Percentiles rank a stretch among this genome's conserved stretches.
These are phyloP conservation scores for Coemansia sp. DNA, from an alignment of 192 early-diverging fungal species.

Conservation along the genomic window DNA sequence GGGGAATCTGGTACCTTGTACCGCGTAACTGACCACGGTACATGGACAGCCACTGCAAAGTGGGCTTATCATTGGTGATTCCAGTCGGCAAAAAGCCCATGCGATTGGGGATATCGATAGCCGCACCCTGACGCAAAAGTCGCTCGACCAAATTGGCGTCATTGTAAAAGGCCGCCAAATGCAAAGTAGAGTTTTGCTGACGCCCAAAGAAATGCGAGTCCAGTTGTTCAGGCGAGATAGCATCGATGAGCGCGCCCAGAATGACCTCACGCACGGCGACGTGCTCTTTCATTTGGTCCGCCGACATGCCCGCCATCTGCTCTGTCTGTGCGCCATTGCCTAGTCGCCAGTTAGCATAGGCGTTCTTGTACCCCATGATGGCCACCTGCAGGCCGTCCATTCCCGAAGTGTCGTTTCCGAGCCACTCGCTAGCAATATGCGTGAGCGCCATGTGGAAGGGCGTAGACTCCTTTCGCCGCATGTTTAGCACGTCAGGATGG, in stretches of 20 bases:
- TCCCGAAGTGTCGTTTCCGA: slow-evolving; percentile 57
- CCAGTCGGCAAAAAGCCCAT: slow-evolving; percentile 52
- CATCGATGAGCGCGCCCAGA: slow-evolving; percentile 55
- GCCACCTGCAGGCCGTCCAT: slow-evolving; percentile 62
- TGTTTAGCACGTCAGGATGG: slow-evolving; percentile 51
- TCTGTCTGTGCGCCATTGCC: slow-evolving; percentile 49
- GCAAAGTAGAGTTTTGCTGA: slow-evolving; percentile 56
- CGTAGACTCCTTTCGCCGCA: slow-evolving; percentile 55
- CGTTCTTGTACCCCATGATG: slow-evolving; percentile 59
- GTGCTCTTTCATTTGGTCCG: slow-evolving; percentile 54
- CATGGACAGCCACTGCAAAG: slow-evolving; percentile 53
- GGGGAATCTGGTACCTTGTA: slow-evolving; percentile 34
- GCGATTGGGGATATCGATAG: slow-evolving; percentile 51
- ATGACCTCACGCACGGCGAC: slow-evolving; percentile 56
- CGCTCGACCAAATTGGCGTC: slow-evolving; percentile 56
- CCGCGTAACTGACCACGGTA: slow-evolving; percentile 54
- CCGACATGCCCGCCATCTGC: slow-evolving; percentile 49
- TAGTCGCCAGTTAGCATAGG: slow-evolving; percentile 56
- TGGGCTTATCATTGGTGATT: slow-evolving; percentile 56
- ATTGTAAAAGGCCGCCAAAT: slow-evolving; percentile 58
- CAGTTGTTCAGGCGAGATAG: slow-evolving; percentile 53
- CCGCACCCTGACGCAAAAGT: slow-evolving; percentile 54
- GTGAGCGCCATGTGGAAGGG: slow-evolving; percentile 57
- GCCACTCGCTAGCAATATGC: slow-evolving; percentile 51
- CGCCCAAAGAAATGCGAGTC: slow-evolving; percentile 58